Conservation (phyloP, 345 rosid species). For the Bruguiera parviflora region DNA sequence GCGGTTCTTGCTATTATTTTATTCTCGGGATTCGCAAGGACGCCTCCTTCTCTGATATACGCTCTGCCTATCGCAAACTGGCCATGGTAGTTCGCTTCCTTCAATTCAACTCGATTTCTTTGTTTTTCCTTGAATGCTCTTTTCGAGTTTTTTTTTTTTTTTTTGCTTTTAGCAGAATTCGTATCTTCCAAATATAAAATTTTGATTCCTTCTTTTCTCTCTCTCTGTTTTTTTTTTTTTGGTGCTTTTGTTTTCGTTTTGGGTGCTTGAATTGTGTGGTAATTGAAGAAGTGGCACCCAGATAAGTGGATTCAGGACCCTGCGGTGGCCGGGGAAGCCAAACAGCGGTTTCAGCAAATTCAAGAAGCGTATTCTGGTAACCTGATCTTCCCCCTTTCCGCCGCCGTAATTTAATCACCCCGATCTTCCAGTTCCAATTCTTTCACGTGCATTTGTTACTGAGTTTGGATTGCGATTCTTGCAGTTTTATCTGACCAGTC, state of each 20-base stretch:
- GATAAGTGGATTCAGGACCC: constrained; percentile 61
- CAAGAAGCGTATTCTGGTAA: constrained; percentile 93
- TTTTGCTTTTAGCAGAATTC: too few species aligned
- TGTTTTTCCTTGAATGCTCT: too few species aligned
- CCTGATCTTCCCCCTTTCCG: background rate
- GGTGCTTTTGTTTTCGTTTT: background rate
- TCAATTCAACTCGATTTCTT: background rate
- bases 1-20: constrained; percentile 65
- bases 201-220: background rate
- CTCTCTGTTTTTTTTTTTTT: background rate
- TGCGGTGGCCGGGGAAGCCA: constrained; percentile 63
- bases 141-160: too few species aligned
- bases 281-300: constrained; percentile 86
- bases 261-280: too few species aligned
- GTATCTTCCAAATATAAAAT: background rate
- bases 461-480: constrained; percentile 8
- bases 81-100: constrained; percentile 53
- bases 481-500: constrained; percentile 62
- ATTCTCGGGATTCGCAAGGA: constrained; percentile 78
- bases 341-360: constrained; percentile 81
- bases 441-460: background rate
- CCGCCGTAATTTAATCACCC: background rate
- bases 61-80: constrained; percentile 78
- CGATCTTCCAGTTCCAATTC: too few species aligned
- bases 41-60: constrained; percentile 77